These are phyloP conservation scores for Raphanus raphanistrum DNA, from an alignment of 345 rosid genomes.

Conservation along the genomic window DNA sequence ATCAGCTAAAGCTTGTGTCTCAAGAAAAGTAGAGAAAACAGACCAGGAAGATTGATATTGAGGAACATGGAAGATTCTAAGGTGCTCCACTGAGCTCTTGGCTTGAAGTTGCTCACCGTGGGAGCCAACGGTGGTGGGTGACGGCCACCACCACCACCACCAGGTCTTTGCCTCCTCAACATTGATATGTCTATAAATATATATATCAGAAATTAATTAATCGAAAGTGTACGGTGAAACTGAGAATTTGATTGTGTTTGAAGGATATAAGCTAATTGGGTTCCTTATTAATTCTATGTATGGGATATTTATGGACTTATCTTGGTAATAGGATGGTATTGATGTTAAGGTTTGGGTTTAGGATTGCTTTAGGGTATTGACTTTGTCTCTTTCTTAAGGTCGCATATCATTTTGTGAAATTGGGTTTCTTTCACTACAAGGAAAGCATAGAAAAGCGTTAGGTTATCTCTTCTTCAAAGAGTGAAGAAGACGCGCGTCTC, in stretches of 20 bases:
- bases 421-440: slow-evolving; percentile 29
- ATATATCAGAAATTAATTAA: neutral
- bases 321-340: slow-evolving; percentile 11
- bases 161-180: slow-evolving; percentile 17
- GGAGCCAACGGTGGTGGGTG: slow-evolving; percentile 41
- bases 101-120: slow-evolving; percentile 39
- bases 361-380: slow-evolving; percentile 38
- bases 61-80: slow-evolving; percentile 35
- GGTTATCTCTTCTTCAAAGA: neutral
- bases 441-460: slow-evolving; percentile 19
- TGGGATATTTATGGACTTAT: neutral
- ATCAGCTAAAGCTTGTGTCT: neutral
- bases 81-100: slow-evolving; percentile 39
- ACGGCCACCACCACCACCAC: slow-evolving; percentile 17
- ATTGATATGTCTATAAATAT: slow-evolving; percentile 5
- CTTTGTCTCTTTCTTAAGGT: slow-evolving; percentile 20
- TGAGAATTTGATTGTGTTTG: slow-evolving; percentile 2
- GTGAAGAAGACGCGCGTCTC: slow-evolving; percentile 12
- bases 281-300: neutral
- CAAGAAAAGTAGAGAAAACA: slow-evolving; percentile 8
- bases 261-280: neutral
- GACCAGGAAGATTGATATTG: slow-evolving; percentile 40
- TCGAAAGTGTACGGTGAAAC: slow-evolving; percentile 6
- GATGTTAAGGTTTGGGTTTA: slow-evolving; percentile 32
- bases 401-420: neutral